These are phyloP conservation scores for Petasospora rhodanensis DNA, from an alignment of 1,139 yeast species.

Conservation along the genomic window DNA sequence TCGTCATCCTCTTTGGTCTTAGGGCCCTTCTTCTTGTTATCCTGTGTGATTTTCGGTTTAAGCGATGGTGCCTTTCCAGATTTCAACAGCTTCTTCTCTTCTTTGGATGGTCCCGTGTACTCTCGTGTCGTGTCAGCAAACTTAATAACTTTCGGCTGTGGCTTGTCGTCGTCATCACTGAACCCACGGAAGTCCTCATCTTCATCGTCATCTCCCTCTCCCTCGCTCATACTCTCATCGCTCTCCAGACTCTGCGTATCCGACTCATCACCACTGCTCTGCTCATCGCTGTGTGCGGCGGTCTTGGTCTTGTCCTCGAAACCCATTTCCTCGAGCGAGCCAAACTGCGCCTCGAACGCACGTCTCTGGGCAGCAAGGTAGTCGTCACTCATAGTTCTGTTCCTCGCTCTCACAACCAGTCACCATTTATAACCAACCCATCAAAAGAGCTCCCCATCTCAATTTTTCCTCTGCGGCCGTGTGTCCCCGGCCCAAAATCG, in stretches of 20 bases:
- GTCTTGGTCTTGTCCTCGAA: conserved; percentile 48
- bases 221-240: too few species aligned
- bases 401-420: neutral
- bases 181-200: conserved; percentile 20
- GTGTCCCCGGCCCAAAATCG: too few species aligned
- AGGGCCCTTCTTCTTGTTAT: conserved; percentile 9
- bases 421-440: too few species aligned
- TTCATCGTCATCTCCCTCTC: conserved; percentile 8
- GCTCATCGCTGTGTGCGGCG: conserved; percentile 10
- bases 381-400: neutral
- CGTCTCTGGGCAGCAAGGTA: conserved; percentile 49
- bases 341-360: conserved; percentile 69
- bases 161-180: conserved; percentile 14
- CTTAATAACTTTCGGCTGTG: conserved; percentile 41
- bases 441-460: too few species aligned
- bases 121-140: conserved; percentile 36
- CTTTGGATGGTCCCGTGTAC: conserved; percentile 33
- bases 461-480: too few species aligned
- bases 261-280: conserved; percentile 21
- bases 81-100: conserved; percentile 39
- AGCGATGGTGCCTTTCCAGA: conserved; percentile 32
- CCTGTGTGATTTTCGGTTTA: conserved; percentile 12
- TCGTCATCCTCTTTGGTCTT: conserved; percentile 28
- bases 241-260: too few species aligned
- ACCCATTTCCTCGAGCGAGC: conserved; percentile 56